Conservation (phyloP, 129 eudicot species). For the Flaveria linearis region DNA sequence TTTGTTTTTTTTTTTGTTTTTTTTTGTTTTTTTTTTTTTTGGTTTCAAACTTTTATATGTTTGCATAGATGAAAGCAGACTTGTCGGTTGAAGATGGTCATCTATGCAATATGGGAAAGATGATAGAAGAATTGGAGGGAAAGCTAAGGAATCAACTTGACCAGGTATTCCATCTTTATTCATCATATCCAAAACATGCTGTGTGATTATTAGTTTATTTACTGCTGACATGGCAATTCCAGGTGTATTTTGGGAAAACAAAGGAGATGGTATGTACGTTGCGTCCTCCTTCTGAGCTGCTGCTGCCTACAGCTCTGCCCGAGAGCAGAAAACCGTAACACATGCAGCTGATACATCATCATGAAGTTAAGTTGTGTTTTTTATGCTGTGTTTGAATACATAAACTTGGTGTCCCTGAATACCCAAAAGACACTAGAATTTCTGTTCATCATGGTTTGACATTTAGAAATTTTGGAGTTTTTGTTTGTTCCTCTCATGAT, state of each 20-base stretch:
- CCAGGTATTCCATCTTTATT: constrained; percentile 53
- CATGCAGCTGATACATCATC: background rate
- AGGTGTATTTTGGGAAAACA: constrained; percentile 99
- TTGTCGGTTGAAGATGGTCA: constrained; percentile 88
- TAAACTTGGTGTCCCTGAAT: constrained; percentile 9
- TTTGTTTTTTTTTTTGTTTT: too few relatives aligned
- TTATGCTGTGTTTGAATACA: constrained; percentile 14
- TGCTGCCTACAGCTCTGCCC: constrained; percentile 56
- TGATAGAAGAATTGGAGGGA: constrained; percentile 98
- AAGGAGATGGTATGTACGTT: constrained; percentile 96
- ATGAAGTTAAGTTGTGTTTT: constrained; percentile 2
- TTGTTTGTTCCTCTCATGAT: constrained; percentile 9
- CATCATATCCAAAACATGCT: background rate
- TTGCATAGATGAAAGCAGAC: constrained; percentile 73
- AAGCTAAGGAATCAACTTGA: constrained; percentile 91
- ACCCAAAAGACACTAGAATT: constrained; percentile 1
- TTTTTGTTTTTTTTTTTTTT: too few relatives aligned
- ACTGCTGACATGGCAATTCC: constrained; percentile 20
- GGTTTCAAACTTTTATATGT: background rate
- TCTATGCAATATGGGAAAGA: constrained; percentile 95
- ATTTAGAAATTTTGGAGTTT: background rate
- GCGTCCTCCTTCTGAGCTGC: constrained; percentile 80
- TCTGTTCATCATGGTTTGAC: constrained; percentile 1
- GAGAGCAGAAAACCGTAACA: constrained; percentile 47
- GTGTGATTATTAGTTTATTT: background rate